Conservation (phyloP, 768 basidiomycete genomes). For the Suillus hirtellus region DNA sequence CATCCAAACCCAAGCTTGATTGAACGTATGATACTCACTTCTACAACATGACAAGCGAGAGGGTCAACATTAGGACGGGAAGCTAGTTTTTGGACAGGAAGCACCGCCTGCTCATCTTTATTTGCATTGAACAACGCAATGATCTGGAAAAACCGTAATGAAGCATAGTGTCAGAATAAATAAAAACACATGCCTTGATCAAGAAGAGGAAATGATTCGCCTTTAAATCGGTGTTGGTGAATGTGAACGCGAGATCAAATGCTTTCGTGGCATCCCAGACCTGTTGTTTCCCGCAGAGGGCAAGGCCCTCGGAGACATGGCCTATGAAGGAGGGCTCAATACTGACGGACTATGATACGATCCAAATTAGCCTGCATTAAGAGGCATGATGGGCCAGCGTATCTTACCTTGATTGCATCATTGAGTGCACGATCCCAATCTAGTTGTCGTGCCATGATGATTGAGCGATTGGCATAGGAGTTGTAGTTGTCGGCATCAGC, state of each 20-base stretch:
- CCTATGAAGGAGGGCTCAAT: not conserved
- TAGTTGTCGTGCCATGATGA: not conserved
- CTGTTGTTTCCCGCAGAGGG: not conserved
- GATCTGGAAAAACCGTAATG: not conserved
- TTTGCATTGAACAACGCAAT: not conserved
- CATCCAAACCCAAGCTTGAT: not conserved
- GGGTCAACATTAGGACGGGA: not conserved
- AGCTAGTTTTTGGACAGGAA: not conserved
- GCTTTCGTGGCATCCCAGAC: not conserved
- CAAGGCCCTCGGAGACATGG: not conserved
- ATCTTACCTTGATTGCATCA: not conserved
- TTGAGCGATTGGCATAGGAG: not conserved
- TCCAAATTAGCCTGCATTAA: not conserved
- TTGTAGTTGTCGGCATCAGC: not conserved
- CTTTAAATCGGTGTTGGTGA: not conserved
- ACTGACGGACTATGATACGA: not conserved
- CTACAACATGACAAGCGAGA: not conserved
- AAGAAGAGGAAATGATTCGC: not conserved
- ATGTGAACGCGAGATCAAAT: not conserved
- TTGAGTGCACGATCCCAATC: not conserved
- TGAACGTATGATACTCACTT: not conserved
- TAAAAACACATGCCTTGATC: not conserved
- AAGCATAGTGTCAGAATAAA: not conserved
- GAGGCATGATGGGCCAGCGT: not conserved
- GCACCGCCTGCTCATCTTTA: not conserved